Percentiles rank a stretch among this genome's conserved stretches.
Evolutionary conservation across 441 rosid genomes (phyloP).

Genomic region (Raphanus hybrid): DNA sequence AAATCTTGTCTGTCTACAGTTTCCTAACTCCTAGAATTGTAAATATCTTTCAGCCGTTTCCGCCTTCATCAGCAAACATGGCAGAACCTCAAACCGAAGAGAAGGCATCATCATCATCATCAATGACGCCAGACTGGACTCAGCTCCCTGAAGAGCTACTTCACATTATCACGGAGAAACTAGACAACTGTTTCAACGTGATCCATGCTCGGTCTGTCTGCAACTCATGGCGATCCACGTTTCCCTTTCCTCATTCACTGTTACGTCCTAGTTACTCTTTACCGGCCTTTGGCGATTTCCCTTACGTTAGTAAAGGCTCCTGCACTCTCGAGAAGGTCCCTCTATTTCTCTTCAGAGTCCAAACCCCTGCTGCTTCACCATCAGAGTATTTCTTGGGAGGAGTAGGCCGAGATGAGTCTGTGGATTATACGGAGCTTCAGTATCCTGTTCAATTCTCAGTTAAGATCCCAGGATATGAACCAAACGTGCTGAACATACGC

Average conservation of each 20-base stretch:
- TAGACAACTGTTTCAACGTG: slow-evolving; percentile 4
- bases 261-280: neutral
- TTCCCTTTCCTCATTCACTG: slow-evolving; percentile 8
- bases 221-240: slow-evolving; percentile 8
- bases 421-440: neutral
- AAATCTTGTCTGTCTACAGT: no score
- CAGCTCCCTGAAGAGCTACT: slow-evolving; percentile 20
- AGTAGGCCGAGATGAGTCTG: neutral
- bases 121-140: neutral
- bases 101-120: neutral
- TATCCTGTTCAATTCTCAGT: slow-evolving; percentile 1
- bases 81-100: neutral
- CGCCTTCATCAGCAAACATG: neutral
- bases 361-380: neutral
- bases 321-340: slow-evolving; percentile 10
- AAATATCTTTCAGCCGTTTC: neutral
- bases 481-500: neutral
- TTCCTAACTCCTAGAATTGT: neutral
- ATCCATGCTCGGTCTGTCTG: slow-evolving; percentile 31
- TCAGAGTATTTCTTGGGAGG: neutral
- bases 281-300: neutral
- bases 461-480: neutral
- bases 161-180: neutral
- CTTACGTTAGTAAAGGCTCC: neutral
- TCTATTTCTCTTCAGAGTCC: neutral